Conservation (phyloP, 805 yeast species). For the Ogataea sp. region DNA sequence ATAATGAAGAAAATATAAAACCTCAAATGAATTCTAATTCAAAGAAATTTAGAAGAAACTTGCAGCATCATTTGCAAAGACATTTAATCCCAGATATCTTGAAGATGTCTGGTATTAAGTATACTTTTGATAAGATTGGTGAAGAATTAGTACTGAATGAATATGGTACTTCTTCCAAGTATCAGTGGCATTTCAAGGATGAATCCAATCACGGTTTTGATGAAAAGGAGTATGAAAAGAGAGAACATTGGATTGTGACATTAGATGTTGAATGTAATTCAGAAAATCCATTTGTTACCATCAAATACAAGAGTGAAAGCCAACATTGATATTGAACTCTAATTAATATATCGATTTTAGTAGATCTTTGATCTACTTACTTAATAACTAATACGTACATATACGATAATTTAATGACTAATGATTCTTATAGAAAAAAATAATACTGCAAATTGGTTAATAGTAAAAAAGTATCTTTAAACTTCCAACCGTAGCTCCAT, state of each 20-base stretch:
- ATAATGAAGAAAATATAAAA: conserved; percentile 63
- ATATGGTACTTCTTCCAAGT: conserved; percentile 33
- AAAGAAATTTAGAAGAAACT: conserved; percentile 62
- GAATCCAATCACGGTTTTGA: conserved; percentile 46
- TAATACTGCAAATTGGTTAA: too few relatives aligned
- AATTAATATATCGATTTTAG: too few relatives aligned
- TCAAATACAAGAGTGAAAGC: conserved; percentile 41
- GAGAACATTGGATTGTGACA: conserved; percentile 58
- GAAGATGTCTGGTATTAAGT: conserved; percentile 47
- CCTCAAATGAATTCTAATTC: conserved; percentile 66
- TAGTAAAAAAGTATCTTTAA: too few relatives aligned
- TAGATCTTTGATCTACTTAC: too few relatives aligned
- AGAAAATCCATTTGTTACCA: conserved; percentile 57
- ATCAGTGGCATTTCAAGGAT: conserved; percentile 61
- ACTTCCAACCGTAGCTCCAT: too few relatives aligned
- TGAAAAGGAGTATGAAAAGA: conserved; percentile 33
- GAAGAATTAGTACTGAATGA: conserved; percentile 39
- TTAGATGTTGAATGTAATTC: conserved; percentile 61
- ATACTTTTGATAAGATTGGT: conserved; percentile 31
- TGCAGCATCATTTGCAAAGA: conserved; percentile 67
- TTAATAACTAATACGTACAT: too few relatives aligned
- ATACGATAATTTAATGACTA: too few relatives aligned
- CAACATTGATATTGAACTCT: neutral
- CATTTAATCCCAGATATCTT: conserved; percentile 63
- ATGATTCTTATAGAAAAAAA: too few relatives aligned